These are phyloP conservation scores for Colletotrichum plurivorum DNA, from an alignment of 2,329 filamentous ascomycete species.

Conservation along the genomic window DNA sequence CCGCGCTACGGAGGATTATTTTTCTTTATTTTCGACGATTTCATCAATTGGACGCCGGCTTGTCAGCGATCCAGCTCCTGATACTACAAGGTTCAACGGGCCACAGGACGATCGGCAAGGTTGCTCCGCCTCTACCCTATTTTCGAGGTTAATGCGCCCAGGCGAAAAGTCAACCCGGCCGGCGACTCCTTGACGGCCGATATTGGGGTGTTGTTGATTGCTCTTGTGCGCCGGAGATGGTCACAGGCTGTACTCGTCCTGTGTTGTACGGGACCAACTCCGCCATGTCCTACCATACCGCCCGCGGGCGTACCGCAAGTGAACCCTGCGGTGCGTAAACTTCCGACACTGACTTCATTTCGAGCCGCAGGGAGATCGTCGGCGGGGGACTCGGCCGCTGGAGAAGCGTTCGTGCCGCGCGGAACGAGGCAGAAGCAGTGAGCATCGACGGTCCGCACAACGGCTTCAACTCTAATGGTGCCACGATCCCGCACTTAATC, in stretches of 20 bases:
- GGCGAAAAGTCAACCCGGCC: constrained; percentile 3
- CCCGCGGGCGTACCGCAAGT: background rate
- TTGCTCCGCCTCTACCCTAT: constrained; percentile 30
- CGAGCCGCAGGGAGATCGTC: constrained; percentile 16
- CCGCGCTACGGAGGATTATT: background rate
- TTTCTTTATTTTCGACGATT: background rate
- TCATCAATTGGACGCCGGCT: constrained; percentile 32
- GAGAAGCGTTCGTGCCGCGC: background rate
- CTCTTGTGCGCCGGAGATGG: background rate
- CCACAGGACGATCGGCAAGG: constrained; percentile 4
- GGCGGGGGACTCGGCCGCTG: constrained; percentile 1
- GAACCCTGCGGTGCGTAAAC: constrained; percentile 10
- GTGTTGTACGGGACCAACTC: background rate
- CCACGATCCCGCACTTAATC: constrained; percentile 1
- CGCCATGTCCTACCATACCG: background rate
- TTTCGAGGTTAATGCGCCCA: constrained; percentile 32
- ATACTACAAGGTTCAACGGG: constrained; percentile 8
- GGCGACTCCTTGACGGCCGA: background rate
- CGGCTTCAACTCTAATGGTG: constrained; percentile 28
- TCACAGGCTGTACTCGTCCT: background rate
- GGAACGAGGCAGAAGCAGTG: background rate
- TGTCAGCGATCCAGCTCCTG: constrained; percentile 26
- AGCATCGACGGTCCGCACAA: constrained; percentile 26
- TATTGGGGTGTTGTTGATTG: no score
- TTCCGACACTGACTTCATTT: constrained; percentile 11